Evolutionary conservation across 306 rosid species (phyloP).

Genomic region (Albizia julibrissin): DNA sequence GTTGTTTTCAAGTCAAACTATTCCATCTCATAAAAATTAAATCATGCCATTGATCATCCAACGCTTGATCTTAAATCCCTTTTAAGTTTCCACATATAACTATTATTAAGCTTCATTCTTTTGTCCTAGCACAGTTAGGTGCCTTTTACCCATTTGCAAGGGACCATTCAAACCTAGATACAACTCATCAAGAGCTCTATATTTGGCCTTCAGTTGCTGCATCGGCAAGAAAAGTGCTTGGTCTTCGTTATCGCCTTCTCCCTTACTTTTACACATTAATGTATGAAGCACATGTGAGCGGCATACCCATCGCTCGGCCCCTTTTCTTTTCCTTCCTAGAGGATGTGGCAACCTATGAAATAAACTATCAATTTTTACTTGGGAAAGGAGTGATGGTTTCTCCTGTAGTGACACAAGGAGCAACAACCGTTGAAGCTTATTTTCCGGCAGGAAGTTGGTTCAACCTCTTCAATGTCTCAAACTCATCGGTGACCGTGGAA

Average conservation of each 20-base stretch:
- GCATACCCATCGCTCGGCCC: conserved; percentile 82
- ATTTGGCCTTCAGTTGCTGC: conserved; percentile 87
- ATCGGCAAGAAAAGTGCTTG: conserved; percentile 78
- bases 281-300: conserved; percentile 71
- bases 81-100: too few relatives aligned
- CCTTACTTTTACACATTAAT: conserved; percentile 80
- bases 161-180: conserved; percentile 60
- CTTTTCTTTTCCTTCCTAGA: conserved; percentile 88
- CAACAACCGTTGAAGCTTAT: conserved; percentile 65
- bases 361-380: conserved; percentile 72
- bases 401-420: conserved; percentile 65
- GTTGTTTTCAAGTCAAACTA: background rate
- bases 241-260: conserved; percentile 80
- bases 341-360: conserved; percentile 63
- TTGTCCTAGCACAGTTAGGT: conserved; percentile 56
- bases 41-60: background rate
- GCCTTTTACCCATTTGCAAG: conserved; percentile 92
- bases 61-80: background rate
- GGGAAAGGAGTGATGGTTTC: conserved; percentile 79
- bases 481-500: conserved; percentile 45
- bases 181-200: conserved; percentile 78
- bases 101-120: background rate
- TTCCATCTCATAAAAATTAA: background rate
- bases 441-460: conserved; percentile 87
- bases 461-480: conserved; percentile 70